Conservation (phyloP, 257 asterid genomes). For the Ilex asprella region DNA sequence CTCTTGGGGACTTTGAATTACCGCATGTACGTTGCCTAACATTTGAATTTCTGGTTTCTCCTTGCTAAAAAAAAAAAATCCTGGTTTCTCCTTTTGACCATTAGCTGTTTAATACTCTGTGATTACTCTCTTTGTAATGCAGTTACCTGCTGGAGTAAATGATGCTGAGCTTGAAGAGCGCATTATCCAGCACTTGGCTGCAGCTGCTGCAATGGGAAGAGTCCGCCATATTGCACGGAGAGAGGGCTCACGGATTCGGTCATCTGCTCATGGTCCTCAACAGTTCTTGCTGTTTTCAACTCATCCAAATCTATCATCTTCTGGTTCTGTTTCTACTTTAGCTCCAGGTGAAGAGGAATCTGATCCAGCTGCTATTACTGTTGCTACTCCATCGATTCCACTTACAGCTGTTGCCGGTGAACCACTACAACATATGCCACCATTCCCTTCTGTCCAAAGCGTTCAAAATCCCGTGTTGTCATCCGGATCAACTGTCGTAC, state of each 20-base stretch:
- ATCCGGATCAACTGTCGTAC: conserved; percentile 33
- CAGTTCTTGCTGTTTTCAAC: conserved; percentile 50
- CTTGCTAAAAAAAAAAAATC: too few relatives aligned
- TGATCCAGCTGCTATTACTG: conserved; percentile 25
- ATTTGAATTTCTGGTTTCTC: conserved; percentile 1
- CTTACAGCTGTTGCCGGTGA: conserved; percentile 17
- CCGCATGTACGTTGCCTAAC: conserved; percentile 51
- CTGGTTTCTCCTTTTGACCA: conserved; percentile 4
- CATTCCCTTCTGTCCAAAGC: conserved; percentile 22
- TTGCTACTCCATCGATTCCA: conserved; percentile 25
- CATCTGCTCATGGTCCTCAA: conserved; percentile 50
- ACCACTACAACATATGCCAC: conserved; percentile 20
- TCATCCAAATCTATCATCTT: conserved; percentile 43
- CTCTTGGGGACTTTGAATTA: conserved; percentile 65
- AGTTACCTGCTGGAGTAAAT: conserved; percentile 63
- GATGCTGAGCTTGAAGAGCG: conserved; percentile 78
- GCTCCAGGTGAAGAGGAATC: conserved; percentile 34
- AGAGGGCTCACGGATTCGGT: conserved; percentile 50
- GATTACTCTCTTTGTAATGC: conserved; percentile 19
- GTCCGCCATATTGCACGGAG: conserved; percentile 57
- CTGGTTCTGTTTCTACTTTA: conserved; percentile 30
- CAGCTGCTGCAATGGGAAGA: conserved; percentile 91
- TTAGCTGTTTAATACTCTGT: conserved; percentile 1
- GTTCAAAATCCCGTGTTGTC: conserved; percentile 44
- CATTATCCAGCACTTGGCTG: conserved; percentile 85